Base-by-base conservation (phyloP, 1,139 yeast genomes). In the Protomyces macrosporus region DNA sequence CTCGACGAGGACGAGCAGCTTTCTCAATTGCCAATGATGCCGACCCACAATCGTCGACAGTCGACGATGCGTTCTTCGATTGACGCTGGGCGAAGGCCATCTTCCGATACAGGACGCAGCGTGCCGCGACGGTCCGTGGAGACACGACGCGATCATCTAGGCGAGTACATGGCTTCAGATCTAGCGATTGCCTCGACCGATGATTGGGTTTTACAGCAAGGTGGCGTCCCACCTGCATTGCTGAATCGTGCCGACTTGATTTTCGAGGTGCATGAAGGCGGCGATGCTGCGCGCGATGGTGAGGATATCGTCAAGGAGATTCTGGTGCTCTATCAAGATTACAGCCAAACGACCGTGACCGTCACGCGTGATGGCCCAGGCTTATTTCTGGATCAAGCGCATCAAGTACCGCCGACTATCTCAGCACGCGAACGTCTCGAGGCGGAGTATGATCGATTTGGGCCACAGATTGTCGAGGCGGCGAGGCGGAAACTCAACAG, bases 321-420 rank as follows among this genome's bases (percentile, higher is more conserved):
- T 68, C 90, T 89, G 73, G 79, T 90, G 16, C 75, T 90, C 55
- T 87, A 85, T 72, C 84, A 82, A 67, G 95, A 88, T 72, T 84
- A 87, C 69, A 82, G 93, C 1, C 90, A 87, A 70, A 78, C 86
- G 16, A 75, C 82, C 0, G 75, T 88, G 68, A 71, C 76, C 3
- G 77, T 84, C 6, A 79, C 81, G 53, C 89, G 78, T 71, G 85
- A 85, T 59, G 30, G 74, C 79, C 3, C 12, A 9, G 42, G 12
- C 6, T 78, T 84, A 3, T 33, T 34, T 7, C 75, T 82, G 61
- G 79, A 77, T 35, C 83, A 82, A 66, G 70, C 72, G 5, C 75
- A 76, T 40, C 70, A 73, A 9, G 74, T 78, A 42, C 78, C 81
- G 0, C 76, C 84, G 6, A 88, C 90, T 3, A 72, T 72, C 1